phyloP scores from a whole-genome alignment of 805 yeast genomes.

The Candida maltosa region DNA sequence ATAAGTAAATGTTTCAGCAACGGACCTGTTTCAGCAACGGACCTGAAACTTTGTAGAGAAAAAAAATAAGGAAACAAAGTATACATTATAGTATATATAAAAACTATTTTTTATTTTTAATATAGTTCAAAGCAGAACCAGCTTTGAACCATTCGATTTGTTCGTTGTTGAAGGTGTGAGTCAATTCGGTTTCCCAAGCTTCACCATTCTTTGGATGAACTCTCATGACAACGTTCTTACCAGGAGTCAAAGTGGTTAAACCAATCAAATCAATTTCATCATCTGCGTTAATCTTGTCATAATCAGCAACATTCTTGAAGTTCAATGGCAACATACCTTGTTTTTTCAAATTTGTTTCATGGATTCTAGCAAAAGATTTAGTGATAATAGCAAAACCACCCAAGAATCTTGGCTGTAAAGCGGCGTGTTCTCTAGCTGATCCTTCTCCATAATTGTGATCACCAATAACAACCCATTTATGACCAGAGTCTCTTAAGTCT shows the following conservation, averaged over 20 bases:
- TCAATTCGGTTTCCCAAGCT: conserved; percentile 59
- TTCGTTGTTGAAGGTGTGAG: conserved; percentile 96
- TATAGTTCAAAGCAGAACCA: conserved; percentile 93
- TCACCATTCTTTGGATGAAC: conserved; percentile 72
- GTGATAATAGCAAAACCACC: conserved; percentile 88
- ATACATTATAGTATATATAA: too few species aligned
- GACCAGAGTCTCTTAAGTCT: conserved; percentile 81
- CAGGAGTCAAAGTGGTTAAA: conserved; percentile 73
- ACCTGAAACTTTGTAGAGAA: too few species aligned
- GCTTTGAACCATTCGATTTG: conserved; percentile 95
- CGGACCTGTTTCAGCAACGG: too few species aligned
- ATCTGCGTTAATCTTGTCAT: conserved; percentile 74
- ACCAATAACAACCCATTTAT: conserved; percentile 94
- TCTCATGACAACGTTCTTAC: conserved; percentile 81
- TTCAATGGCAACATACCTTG: conserved; percentile 97
- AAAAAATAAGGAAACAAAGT: too few species aligned
- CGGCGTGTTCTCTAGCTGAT: conserved; percentile 98
- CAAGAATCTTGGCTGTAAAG: conserved; percentile 88
- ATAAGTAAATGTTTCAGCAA: too few species aligned
- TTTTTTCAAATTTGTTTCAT: conserved; percentile 95
- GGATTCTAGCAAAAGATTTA: conserved; percentile 96
- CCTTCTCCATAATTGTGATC: conserved; percentile 99
- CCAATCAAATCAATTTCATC: conserved; percentile 76
- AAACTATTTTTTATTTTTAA: too few species aligned
- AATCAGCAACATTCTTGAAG: conserved; percentile 86